Evolutionary conservation across 2,329 filamentous ascomycete species (phyloP).

Genomic region (Curvularia verruculosa): DNA sequence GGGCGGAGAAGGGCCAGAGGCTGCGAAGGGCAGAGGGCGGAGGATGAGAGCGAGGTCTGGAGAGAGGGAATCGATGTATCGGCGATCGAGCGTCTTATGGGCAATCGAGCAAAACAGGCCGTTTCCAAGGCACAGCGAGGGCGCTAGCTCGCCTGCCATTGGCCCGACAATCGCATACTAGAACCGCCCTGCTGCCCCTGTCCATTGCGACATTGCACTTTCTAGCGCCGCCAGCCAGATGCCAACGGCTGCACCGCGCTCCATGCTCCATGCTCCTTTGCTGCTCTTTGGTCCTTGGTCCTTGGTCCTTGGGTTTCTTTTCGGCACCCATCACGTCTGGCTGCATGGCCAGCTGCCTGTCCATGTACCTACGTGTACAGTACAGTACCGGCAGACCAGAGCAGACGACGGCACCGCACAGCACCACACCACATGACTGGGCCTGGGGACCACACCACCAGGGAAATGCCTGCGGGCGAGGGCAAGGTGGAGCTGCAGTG

Average conservation of each 20-base stretch:
- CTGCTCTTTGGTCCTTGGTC: no score
- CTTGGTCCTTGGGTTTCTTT: background rate
- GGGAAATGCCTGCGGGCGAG: no score
- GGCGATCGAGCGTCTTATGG: constrained; percentile 17
- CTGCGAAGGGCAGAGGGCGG: no score
- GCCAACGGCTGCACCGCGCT: constrained; percentile 13
- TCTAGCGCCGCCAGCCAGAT: constrained; percentile 8
- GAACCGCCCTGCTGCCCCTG: constrained; percentile 16
- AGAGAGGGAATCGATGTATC: constrained; percentile 9
- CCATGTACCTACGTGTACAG: no score
- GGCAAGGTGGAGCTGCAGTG: background rate
- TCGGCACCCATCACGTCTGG: constrained; percentile 2
- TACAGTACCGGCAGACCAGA: background rate
- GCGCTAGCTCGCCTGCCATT: constrained; percentile 8
- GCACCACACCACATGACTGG: no score
- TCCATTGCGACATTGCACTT: constrained; percentile 16
- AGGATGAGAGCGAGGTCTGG: background rate
- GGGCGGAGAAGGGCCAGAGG: background rate
- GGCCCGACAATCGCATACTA: constrained; percentile 13
- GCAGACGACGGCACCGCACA: background rate
- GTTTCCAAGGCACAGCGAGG: constrained; percentile 15
- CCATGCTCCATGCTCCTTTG: background rate
- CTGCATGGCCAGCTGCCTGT: background rate
- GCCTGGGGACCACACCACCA: no score
- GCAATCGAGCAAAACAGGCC: constrained; percentile 10